phyloP scores from a whole-genome alignment of 306 rosid species.

The Datisca glomerata region DNA sequence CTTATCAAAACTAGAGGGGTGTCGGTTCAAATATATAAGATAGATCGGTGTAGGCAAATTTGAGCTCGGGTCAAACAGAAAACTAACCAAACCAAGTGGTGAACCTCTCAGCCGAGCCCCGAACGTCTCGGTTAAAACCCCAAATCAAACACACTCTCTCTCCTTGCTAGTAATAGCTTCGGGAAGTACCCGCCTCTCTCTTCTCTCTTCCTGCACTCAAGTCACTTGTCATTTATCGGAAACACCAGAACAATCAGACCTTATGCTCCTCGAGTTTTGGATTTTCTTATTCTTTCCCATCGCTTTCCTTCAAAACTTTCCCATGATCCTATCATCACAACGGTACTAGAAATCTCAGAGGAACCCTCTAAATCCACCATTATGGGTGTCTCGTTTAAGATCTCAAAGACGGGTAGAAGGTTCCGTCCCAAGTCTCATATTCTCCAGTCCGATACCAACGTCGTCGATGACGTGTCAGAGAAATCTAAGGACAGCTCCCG shows the following conservation, averaged over 20 bases:
- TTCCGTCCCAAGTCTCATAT: slow-evolving; percentile 26
- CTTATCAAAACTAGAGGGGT: no score
- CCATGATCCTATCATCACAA: slow-evolving; percentile 1
- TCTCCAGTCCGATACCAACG: slow-evolving; percentile 19
- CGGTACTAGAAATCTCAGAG: slow-evolving; percentile 2
- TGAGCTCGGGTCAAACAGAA: no score
- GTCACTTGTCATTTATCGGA: not conserved
- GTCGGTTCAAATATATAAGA: no score
- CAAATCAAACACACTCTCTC: no score
- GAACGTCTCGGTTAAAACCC: no score
- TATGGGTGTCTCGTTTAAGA: slow-evolving; percentile 51
- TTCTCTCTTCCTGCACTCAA: no score
- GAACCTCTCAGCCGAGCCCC: no score
- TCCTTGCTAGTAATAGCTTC: no score
- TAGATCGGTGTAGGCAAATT: no score
- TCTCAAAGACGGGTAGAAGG: slow-evolving; percentile 35
- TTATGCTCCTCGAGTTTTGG: not conserved
- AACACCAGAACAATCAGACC: not conserved
- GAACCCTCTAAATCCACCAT: not conserved
- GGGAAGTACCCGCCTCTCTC: no score
- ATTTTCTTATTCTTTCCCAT: not conserved
- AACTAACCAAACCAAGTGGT: no score
- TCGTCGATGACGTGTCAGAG: slow-evolving; percentile 12
- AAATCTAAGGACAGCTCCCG: slow-evolving; percentile 21
- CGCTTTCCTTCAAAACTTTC: slow-evolving; percentile 3